Evolutionary conservation across 768 basidiomycete genomes (phyloP).

Genomic region (Suillus decipiens): DNA sequence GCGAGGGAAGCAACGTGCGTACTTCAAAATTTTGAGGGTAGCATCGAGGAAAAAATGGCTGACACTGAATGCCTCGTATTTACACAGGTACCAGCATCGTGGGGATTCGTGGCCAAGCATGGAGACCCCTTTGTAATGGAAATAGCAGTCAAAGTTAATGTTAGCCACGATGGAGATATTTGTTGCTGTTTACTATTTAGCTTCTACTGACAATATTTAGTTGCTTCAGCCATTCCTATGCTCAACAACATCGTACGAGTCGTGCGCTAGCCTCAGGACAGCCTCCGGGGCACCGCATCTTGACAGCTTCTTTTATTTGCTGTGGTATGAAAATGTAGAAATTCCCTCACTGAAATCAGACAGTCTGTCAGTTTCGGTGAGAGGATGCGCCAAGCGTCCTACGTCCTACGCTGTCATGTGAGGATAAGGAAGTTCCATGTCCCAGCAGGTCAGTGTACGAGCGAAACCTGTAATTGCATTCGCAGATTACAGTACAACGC

Average conservation of each 20-base stretch:
- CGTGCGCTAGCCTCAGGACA: neutral
- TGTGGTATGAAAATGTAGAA: neutral
- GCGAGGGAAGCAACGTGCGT: neutral
- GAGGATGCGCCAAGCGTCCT: too few relatives aligned
- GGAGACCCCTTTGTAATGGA: neutral
- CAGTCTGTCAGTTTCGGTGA: too few relatives aligned
- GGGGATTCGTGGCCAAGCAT: neutral
- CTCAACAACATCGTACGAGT: too few relatives aligned
- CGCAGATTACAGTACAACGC: too few relatives aligned
- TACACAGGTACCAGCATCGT: neutral
- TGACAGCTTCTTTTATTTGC: neutral
- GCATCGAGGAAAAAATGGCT: neutral
- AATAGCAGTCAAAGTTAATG: neutral
- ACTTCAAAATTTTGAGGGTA: neutral
- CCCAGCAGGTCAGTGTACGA: too few relatives aligned
- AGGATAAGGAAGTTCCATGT: too few relatives aligned
- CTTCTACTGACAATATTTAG: too few relatives aligned
- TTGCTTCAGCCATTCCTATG: too few relatives aligned
- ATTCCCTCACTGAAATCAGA: neutral
- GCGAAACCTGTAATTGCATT: too few relatives aligned
- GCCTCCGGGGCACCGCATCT: neutral
- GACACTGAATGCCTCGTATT: neutral
- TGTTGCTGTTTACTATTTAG: neutral
- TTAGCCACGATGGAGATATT: neutral
- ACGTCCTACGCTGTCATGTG: too few relatives aligned